Evolutionary conservation across 2,329 filamentous ascomycete genomes (phyloP), one percentile per base, ranked within the genome.

Genomic region (Nemania sp.): DNA sequence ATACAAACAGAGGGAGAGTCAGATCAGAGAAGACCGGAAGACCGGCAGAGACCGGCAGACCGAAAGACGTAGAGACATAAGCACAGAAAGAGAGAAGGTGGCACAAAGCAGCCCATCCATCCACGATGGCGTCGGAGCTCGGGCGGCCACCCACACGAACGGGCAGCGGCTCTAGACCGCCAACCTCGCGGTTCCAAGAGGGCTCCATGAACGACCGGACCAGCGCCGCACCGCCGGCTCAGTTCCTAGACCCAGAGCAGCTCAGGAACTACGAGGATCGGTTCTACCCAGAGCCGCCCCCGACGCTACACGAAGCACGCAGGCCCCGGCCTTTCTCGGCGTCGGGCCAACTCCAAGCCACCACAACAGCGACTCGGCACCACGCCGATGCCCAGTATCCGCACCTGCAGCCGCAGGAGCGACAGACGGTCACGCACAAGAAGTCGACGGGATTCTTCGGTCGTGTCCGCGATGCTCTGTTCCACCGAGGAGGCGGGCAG

Each of bases 131-230:
- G 50, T 65, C 62, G 57, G 69, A 70, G 51, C 57, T 73, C 59
- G 72, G 67, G 51, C 64, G 67, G 62, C 72, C 76, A 60, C 72
- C 77, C 62, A 76, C 69, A 43, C 75, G 74, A 67, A 79, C 85
- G 78, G 67, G 65, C 40, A 65, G 63, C 60, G 66, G 71, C 52
- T 69, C 68, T 12, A 66, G 69, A 40, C 68, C 69, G 50, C 65
- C 69, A 5, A 71, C 69, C 10, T 73, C 71, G 34, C 73, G 86
- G 76, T 80, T 96, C 83, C 70, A 88, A 39, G 92, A 97, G 76
- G 92, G 90, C 42, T 94, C 89, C 70, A 94, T 97, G 90, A 91
- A 88, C 71, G 91, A 96, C 75, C 87, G 90, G 65, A 80, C 85
- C 34, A 93, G 90, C 70, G 83, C 86, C 60, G 84, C 81, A 60